Base-by-base conservation (phyloP, 2,329 filamentous ascomycete genomes). In the Microascus cirrosus region DNA sequence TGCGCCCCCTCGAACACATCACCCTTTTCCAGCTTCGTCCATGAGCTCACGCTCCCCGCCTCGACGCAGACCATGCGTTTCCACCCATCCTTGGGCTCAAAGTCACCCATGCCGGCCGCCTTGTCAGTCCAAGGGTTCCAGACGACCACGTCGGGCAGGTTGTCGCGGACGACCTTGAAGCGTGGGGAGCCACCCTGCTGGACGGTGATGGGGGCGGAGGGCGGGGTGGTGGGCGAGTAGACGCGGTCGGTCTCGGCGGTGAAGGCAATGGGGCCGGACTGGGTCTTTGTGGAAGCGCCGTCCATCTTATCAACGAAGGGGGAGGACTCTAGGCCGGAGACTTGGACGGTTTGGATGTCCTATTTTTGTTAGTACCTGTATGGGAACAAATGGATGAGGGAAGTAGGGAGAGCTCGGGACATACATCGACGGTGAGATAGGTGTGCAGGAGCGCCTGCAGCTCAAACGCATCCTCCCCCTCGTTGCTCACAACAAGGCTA, bases 81-180 rank as follows among this genome's bases (percentile, higher is more conserved):
- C 77, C 87, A 97, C 42, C 89, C 94, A 57, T 92, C 88, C 68
- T 95, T 88, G 55, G 94, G 94, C 59, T 81, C 82, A 69, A 97
- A 96, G 71, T 99, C 94, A 56, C 77, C 84, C 74, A 96, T 95
- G 5, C 80, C 80, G 65, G 84, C 82, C 1, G 89, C 84, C 77
- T 95, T 95, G 62, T 92, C 89, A 48, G 80, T 79, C 91, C 93
- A 96, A 1, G 94, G 94, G 73, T 99, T 99, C 94, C 94, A 99
- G 34, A 97, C 88, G 1, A 96, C 93, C 18, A 94, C 85, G 64
- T 97, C 90, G 61, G 82, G 81, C 63, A 99, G 79, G 63, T 90
- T 92, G 72, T 96, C 90, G 61, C 94, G 84, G 48, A 87, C 82
- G 58, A 97, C 79, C 60, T 85, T 84, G 74, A 88, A 91, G 55